Percentiles rank a stretch among this genome's conserved stretches.
phyloP scores from a whole-genome alignment of 768 basidiomycete species.

The Leccinum barrowsii region DNA sequence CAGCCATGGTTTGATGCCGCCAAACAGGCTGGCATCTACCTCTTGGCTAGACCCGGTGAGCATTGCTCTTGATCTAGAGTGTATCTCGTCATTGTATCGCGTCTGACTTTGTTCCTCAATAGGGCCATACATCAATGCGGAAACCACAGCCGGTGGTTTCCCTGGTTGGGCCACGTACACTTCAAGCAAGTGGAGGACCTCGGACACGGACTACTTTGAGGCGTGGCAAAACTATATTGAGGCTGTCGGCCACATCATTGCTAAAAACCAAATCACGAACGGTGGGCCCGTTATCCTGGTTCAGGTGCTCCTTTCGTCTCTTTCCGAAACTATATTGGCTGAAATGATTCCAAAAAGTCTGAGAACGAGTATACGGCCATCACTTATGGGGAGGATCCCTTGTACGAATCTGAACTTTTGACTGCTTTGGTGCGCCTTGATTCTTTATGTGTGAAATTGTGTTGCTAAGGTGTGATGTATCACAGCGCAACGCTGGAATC shows the following conservation, averaged over 20 bases:
- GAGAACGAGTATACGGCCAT: slow-evolving; percentile 51
- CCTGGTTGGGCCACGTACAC: slow-evolving; percentile 60
- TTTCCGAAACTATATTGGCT: slow-evolving; percentile 25
- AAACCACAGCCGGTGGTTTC: slow-evolving; percentile 40
- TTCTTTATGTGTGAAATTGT: not conserved
- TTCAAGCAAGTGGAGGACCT: slow-evolving; percentile 46
- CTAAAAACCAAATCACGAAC: slow-evolving; percentile 53
- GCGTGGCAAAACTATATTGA: slow-evolving; percentile 60
- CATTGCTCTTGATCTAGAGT: not conserved
- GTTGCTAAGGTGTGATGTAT: slow-evolving; percentile 3
- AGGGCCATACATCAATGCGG: slow-evolving; percentile 30
- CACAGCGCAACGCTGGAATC: slow-evolving; percentile 41
- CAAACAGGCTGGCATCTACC: slow-evolving; percentile 27
- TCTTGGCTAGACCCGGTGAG: slow-evolving; percentile 27
- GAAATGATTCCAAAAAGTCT: slow-evolving; percentile 30
- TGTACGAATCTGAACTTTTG: slow-evolving; percentile 42
- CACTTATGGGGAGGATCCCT: slow-evolving; percentile 36
- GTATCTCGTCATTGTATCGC: not conserved
- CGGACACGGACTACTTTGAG: slow-evolving; percentile 42
- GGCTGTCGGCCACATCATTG: slow-evolving; percentile 45
- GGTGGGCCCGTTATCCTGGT: slow-evolving; percentile 53
- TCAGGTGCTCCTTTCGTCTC: slow-evolving; percentile 19
- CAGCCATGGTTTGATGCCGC: slow-evolving; percentile 30
- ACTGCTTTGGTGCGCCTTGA: slow-evolving; percentile 20
- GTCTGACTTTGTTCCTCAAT: not conserved